Percentiles rank a stretch among this genome's conserved stretches.
Evolutionary conservation across 306 rosid genomes (phyloP).

Genomic region (Gynostemma pentaphyllum): DNA sequence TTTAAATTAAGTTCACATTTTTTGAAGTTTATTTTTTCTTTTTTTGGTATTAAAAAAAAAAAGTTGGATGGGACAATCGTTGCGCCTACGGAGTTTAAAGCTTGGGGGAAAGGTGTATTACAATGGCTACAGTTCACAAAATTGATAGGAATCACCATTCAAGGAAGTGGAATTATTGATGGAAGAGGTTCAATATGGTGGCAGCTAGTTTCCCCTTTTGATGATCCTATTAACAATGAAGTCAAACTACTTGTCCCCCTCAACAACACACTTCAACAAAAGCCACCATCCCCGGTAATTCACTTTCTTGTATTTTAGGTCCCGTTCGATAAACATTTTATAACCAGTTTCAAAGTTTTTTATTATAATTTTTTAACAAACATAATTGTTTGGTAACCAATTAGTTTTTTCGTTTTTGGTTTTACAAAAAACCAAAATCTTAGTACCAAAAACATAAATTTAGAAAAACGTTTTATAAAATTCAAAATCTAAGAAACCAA

Average conservation of each 20-base stretch:
- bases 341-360: too few relatives aligned
- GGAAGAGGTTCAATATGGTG: constrained; percentile 97
- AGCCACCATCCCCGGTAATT: constrained; percentile 58
- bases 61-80: constrained; percentile 84
- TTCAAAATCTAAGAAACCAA: too few relatives aligned
- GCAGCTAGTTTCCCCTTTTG: constrained; percentile 53
- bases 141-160: constrained; percentile 60
- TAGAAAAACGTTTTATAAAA: too few relatives aligned
- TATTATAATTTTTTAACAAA: too few relatives aligned
- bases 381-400: too few relatives aligned
- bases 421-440: too few relatives aligned
- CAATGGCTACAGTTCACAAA: constrained; percentile 88
- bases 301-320: not conserved
- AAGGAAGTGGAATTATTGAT: constrained; percentile 70
- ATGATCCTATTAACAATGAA: constrained; percentile 63
- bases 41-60: not conserved
- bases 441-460: too few relatives aligned
- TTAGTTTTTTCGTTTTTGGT: too few relatives aligned
- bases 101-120: constrained; percentile 60
- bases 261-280: constrained; percentile 25
- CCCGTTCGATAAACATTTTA: too few relatives aligned
- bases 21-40: too few relatives aligned
- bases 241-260: constrained; percentile 55
- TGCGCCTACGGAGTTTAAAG: constrained; percentile 63
- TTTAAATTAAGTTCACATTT: too few relatives aligned